phyloP scores from a whole-genome alignment of 2,329 filamentous ascomycete species.

The Metarhizium sp. region DNA sequence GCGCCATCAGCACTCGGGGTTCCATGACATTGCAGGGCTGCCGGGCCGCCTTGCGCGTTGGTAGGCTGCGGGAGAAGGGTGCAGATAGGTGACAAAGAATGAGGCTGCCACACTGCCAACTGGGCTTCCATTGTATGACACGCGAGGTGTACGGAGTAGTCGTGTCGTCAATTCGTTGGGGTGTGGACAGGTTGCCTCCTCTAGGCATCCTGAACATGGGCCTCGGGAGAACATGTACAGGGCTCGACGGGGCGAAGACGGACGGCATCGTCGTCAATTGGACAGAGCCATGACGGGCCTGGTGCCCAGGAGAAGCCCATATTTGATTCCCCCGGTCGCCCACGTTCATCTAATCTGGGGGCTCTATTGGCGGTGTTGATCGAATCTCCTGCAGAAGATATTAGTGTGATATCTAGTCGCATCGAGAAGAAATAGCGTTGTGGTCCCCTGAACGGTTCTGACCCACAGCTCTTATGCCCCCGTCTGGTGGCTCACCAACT shows the following conservation, averaged over 20 bases:
- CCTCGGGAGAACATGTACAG: too few species aligned
- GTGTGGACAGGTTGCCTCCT: too few species aligned
- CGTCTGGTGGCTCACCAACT: too few species aligned
- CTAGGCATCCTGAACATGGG: too few species aligned
- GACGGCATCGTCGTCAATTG: too few species aligned
- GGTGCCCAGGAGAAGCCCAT: not conserved
- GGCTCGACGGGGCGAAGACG: too few species aligned
- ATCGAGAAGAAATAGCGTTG: not conserved
- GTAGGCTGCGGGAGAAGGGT: not conserved
- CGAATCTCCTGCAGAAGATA: not conserved
- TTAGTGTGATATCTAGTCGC: not conserved
- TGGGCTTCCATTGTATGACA: not conserved
- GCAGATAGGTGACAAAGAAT: not conserved
- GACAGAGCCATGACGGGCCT: too few species aligned
- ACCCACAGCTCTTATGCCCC: not conserved
- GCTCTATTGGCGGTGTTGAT: slow-evolving; percentile 2
- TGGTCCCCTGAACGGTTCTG: not conserved
- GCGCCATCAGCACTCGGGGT: not conserved
- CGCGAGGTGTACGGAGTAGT: too few species aligned
- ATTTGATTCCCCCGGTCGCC: not conserved
- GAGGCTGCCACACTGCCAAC: not conserved
- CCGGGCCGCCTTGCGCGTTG: not conserved
- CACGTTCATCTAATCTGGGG: slow-evolving; percentile 4
- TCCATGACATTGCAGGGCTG: not conserved
- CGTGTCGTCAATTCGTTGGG: too few species aligned